Percentiles rank a stretch among this genome's conserved stretches.
Evolutionary conservation across 2,329 filamentous ascomycete species (phyloP).

Genomic region (Colletotrichum lindemuthianum): DNA sequence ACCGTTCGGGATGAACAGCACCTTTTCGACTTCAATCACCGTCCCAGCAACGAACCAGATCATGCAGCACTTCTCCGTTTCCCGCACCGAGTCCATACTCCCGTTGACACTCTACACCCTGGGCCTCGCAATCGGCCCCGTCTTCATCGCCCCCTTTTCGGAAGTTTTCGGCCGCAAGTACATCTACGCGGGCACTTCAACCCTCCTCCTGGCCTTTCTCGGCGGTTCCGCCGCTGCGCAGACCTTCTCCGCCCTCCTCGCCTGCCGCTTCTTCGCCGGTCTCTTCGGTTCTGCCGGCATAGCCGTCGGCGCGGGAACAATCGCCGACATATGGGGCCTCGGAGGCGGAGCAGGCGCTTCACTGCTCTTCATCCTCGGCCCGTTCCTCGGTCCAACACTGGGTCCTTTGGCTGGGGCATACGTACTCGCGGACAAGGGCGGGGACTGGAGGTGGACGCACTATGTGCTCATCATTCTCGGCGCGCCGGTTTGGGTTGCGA

Average conservation of each 20-base stretch:
- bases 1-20: background rate
- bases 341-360: constrained; percentile 69
- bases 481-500: constrained; percentile 17
- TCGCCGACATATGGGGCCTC: constrained; percentile 76
- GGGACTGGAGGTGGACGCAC: constrained; percentile 39
- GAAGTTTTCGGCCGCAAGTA: constrained; percentile 73
- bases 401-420: constrained; percentile 64
- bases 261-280: constrained; percentile 74
- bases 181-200: constrained; percentile 76
- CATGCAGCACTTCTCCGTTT: constrained; percentile 34
- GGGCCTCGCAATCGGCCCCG: constrained; percentile 76
- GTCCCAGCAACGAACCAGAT: constrained; percentile 25
- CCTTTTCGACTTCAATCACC: constrained; percentile 34
- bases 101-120: constrained; percentile 76
- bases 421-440: constrained; percentile 21
- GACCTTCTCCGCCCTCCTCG: constrained; percentile 75
- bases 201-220: constrained; percentile 73
- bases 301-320: constrained; percentile 79
- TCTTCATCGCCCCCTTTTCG: constrained; percentile 82
- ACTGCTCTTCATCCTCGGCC: constrained; percentile 80
- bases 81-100: constrained; percentile 23
- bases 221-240: constrained; percentile 70
- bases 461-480: constrained; percentile 38
- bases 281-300: constrained; percentile 78
- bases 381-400: constrained; percentile 62